Percentiles rank a stretch among this genome's conserved stretches.
phyloP scores from a whole-genome alignment of 495 filamentous ascomycete genomes.

The Hypoxylon lienhwacheense region DNA sequence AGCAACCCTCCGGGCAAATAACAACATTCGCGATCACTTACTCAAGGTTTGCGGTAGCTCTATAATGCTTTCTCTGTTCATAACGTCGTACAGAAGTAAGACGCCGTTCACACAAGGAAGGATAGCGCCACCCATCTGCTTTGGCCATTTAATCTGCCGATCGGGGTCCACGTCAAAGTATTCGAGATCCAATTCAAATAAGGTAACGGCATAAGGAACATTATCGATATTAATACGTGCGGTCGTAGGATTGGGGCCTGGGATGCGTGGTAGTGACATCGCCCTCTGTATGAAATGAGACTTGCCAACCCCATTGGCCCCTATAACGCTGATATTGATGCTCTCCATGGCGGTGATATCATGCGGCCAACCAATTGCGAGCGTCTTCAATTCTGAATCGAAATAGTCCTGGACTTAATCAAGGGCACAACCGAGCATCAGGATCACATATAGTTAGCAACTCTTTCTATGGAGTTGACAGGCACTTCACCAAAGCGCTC shows the following conservation, averaged over 20 bases:
- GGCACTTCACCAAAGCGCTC: conserved; percentile 11
- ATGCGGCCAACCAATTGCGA: conserved; percentile 3
- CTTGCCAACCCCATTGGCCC: conserved; percentile 80
- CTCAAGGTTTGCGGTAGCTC: conserved; percentile 69
- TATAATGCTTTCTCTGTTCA: conserved; percentile 67
- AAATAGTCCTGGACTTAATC: too few species aligned
- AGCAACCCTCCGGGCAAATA: conserved; percentile 4
- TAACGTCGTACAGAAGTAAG: conserved; percentile 83
- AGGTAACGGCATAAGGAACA: conserved; percentile 71
- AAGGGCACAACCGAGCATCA: conserved; percentile 5
- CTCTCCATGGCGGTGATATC: conserved; percentile 52
- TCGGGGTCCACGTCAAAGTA: conserved; percentile 68
- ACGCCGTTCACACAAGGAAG: conserved; percentile 79
- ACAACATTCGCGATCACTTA: conserved; percentile 50
- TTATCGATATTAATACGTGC: conserved; percentile 79
- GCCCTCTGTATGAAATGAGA: conserved; percentile 84
- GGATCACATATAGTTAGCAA: conserved; percentile 15
- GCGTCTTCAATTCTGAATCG: conserved; percentile 10
- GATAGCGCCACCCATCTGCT: conserved; percentile 63
- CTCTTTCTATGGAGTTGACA: conserved; percentile 9
- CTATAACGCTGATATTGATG: conserved; percentile 86
- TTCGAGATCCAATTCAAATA: conserved; percentile 74
- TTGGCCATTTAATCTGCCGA: conserved; percentile 77
- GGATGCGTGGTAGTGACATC: conserved; percentile 64
- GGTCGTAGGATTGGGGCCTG: conserved; percentile 57